Evolutionary conservation across 2,329 filamentous ascomycete species (phyloP), one percentile per base, ranked within the genome.

Genomic region (Mariannaea sp.): DNA sequence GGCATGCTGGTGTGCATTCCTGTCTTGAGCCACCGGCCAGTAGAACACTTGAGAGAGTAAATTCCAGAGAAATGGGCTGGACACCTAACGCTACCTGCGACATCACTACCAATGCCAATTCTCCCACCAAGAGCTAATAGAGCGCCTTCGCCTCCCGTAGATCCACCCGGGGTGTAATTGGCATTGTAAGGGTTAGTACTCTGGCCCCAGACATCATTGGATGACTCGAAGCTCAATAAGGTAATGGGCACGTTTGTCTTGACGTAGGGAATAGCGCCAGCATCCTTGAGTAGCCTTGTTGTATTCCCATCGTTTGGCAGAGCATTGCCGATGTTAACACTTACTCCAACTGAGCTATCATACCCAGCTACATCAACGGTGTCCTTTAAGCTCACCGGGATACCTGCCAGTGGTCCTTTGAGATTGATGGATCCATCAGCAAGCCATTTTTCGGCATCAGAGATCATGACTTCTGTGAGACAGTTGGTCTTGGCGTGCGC

Each of bases 231-330:
- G 52, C 88, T 92, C 33, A 96, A 79, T 2, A 96, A 80, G 0
- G 92, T 96, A 51, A 93, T 88, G 5, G 92, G 93, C 2, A 95
- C 71, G 57, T 94, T 94, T 1, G 92, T 97, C 78, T 97, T 97
- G 59, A 92, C 90, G 68, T 96, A 96, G 0, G 92, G 92, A 2
- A 97, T 81, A 0, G 92, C 92, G 17, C 92, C 89, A 2, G 91
- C 90, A 68, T 94, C 89, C 68, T 96, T 96, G 45, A 97, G 78
- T 35, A 97, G 73, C 50, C 81, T 82, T 17, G 90, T 86, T 65
- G 91, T 83, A 2, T 84, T 77, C 0, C 92, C 91, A 73, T 97
- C 92, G 22, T 81, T 72, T 0, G 70, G 50, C 30, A 79, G 76
- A 12, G 86, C 86, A 65, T 92, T 89, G 43, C 84, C 84, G 0